phyloP scores from a whole-genome alignment of 768 basidiomycete species.

The Boletellus ananas region DNA sequence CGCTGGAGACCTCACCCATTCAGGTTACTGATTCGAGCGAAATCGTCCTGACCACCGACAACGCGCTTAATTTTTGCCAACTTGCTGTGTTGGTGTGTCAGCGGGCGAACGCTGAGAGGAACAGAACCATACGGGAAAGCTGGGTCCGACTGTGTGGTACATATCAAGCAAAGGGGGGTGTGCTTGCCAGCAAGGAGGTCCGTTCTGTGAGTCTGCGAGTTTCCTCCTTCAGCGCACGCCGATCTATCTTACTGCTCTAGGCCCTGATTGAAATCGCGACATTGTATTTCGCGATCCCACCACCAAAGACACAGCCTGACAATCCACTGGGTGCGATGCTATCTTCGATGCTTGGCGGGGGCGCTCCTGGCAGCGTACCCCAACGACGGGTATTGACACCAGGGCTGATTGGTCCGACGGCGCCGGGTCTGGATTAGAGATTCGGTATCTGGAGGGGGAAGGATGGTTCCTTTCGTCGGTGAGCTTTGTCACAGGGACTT shows the following conservation, averaged over 20 bases:
- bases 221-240: background rate
- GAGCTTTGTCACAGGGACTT: slow-evolving; percentile 6
- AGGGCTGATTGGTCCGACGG: slow-evolving; percentile 21
- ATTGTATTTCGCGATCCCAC: slow-evolving; percentile 85
- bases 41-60: slow-evolving; percentile 69
- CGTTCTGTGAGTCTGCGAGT: slow-evolving; percentile 50
- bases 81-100: slow-evolving; percentile 88
- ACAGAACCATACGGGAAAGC: slow-evolving; percentile 68
- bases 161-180: slow-evolving; percentile 70
- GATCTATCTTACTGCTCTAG: slow-evolving; percentile 37
- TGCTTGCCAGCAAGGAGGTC: slow-evolving; percentile 57
- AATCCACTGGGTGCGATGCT: slow-evolving; percentile 90
- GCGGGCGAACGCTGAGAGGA: slow-evolving; percentile 75
- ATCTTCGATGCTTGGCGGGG: slow-evolving; percentile 83
- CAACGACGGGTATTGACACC: slow-evolving; percentile 26
- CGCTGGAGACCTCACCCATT: slow-evolving; percentile 42
- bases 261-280: slow-evolving; percentile 63
- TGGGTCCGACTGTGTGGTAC: slow-evolving; percentile 85
- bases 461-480: slow-evolving; percentile 8
- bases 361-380: slow-evolving; percentile 32
- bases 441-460: background rate
- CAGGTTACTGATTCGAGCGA: slow-evolving; percentile 49
- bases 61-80: slow-evolving; percentile 84
- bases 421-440: slow-evolving; percentile 28
- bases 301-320: slow-evolving; percentile 60